Percentiles rank a stretch among this genome's conserved stretches.
These are phyloP conservation scores for Camellia japonica DNA, from an alignment of 148 eudicot genomes.

Conservation along the genomic window DNA sequence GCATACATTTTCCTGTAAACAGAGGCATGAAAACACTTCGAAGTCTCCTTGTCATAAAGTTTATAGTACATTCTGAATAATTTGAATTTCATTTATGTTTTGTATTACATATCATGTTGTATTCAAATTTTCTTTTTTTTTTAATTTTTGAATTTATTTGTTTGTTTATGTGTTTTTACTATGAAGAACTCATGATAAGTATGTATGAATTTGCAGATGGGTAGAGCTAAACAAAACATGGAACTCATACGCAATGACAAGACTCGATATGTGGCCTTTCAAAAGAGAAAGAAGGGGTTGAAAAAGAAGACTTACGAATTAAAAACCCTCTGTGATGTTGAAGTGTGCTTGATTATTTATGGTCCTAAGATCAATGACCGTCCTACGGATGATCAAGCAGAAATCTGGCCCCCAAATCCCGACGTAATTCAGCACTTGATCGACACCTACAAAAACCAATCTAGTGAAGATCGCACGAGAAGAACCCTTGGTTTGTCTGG, in stretches of 20 bases:
- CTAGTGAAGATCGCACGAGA: background rate
- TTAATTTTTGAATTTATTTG: background rate
- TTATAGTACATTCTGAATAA: too few relatives aligned
- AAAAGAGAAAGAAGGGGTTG: conserved; percentile 40
- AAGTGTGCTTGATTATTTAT: conserved; percentile 36
- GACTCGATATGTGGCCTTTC: conserved; percentile 26
- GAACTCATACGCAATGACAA: conserved; percentile 34
- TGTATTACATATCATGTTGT: background rate
- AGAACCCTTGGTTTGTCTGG: conserved; percentile 4
- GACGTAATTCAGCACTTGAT: conserved; percentile 1
- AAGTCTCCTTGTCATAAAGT: too few relatives aligned
- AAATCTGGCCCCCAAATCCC: conserved; percentile 32
- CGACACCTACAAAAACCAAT: conserved; percentile 6
- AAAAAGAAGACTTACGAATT: conserved; percentile 38
- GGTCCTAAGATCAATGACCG: conserved; percentile 19
- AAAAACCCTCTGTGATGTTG: conserved; percentile 38
- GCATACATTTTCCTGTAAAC: too few relatives aligned
- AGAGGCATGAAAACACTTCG: too few relatives aligned
- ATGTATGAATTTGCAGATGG: conserved; percentile 24
- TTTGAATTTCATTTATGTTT: too few relatives aligned
- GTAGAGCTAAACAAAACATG: conserved; percentile 38
- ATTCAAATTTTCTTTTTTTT: background rate
- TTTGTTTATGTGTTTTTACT: background rate
- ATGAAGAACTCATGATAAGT: too few relatives aligned
- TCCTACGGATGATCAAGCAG: background rate